These are phyloP conservation scores for Bauhinia variegata DNA, from an alignment of 306 rosid genomes.

Conservation along the genomic window DNA sequence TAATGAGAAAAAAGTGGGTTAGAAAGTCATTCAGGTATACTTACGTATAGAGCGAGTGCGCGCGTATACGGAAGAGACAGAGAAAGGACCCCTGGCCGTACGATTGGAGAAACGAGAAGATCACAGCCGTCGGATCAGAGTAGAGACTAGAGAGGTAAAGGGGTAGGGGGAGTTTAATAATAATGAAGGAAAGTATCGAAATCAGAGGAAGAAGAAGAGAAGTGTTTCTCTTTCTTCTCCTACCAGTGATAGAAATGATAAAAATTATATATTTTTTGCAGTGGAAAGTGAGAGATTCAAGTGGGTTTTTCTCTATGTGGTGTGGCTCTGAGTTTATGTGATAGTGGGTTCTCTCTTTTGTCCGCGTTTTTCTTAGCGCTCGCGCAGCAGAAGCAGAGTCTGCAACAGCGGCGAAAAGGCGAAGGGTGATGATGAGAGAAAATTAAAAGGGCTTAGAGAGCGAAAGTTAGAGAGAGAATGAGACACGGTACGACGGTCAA, in stretches of 20 bases:
- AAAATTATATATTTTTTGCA: constrained; percentile 4
- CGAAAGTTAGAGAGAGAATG: no score
- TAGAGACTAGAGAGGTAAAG: constrained; percentile 15
- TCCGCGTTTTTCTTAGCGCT: not conserved
- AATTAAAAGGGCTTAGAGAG: constrained; percentile 31
- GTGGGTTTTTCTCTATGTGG: not conserved
- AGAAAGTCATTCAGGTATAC: constrained; percentile 43
- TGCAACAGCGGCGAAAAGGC: constrained; percentile 81
- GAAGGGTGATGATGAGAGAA: constrained; percentile 43
- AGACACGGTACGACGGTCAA: constrained; percentile 87
- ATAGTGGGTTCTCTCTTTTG: not conserved
- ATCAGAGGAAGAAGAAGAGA: constrained; percentile 39
- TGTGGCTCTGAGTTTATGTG: not conserved
- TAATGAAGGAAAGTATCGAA: constrained; percentile 42
- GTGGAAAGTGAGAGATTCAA: not conserved
- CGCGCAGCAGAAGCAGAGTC: constrained; percentile 37
- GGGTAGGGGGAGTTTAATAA: constrained; percentile 26
- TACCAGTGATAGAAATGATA: constrained; percentile 21
- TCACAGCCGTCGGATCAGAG: constrained; percentile 80
- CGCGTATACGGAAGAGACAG: constrained; percentile 35
- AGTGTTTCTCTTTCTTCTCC: constrained; percentile 23
- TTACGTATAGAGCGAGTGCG: constrained; percentile 61
- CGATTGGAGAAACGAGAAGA: constrained; percentile 68
- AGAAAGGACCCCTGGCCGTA: constrained; percentile 63
- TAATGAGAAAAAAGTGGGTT: not conserved